Conservation (phyloP, 2,329 filamentous ascomycete species). For the Ascocoryne sarcoides region DNA sequence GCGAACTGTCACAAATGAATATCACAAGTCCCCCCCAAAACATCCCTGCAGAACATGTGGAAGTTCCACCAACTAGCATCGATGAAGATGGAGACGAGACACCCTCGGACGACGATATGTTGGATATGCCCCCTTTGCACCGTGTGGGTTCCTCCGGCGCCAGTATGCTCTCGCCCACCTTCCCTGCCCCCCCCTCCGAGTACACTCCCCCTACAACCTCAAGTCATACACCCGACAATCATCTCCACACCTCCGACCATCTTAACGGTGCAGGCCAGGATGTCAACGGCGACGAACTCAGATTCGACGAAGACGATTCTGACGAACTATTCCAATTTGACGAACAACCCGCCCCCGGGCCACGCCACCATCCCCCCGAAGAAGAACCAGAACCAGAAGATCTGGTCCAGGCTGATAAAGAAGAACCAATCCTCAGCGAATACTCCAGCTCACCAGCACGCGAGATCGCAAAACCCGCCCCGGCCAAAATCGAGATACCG, state of each 20-base stretch:
- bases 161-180: constrained; percentile 10
- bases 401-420: background rate
- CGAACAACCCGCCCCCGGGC: constrained; percentile 5
- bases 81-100: constrained; percentile 3
- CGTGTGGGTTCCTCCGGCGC: constrained; percentile 11
- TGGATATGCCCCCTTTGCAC: constrained; percentile 18
- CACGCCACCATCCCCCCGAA: background rate
- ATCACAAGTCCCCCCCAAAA: constrained; percentile 1
- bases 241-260: constrained; percentile 2
- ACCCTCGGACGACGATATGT: constrained; percentile 18
- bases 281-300: constrained; percentile 8
- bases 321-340: constrained; percentile 25
- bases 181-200: background rate
- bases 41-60: background rate
- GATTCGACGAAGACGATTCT: constrained; percentile 19
- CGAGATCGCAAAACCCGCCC: constrained; percentile 7
- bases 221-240: constrained; percentile 5
- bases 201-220: constrained; percentile 5
- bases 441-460: constrained; percentile 17
- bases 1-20: constrained; percentile 6
- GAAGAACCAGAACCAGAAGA: background rate
- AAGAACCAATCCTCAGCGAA: background rate
- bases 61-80: background rate
- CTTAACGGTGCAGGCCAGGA: no score
- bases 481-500: background rate